Evolutionary conservation across 2,329 filamentous ascomycete species (phyloP).

Genomic region (Fragosphaeria purpurea): DNA sequence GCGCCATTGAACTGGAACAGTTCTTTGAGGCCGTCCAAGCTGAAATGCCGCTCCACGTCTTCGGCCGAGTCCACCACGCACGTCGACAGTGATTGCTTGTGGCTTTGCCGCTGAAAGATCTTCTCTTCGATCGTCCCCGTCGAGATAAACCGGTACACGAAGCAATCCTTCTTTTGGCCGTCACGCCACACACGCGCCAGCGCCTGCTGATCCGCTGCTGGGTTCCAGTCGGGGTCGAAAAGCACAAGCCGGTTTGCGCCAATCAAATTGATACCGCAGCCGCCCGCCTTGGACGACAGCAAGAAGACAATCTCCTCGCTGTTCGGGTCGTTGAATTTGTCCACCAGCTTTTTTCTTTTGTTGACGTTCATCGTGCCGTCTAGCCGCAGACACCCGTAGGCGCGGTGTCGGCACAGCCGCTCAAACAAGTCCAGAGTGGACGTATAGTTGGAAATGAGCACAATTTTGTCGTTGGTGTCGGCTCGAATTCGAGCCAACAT

Average conservation of each 20-base stretch:
- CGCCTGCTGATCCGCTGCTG: conserved; percentile 92
- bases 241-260: conserved; percentile 90
- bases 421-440: conserved; percentile 94
- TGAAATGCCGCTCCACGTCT: conserved; percentile 95
- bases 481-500: conserved; percentile 94
- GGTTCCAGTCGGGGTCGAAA: conserved; percentile 98
- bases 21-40: conserved; percentile 78
- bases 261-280: conserved; percentile 91
- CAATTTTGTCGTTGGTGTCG: conserved; percentile 98
- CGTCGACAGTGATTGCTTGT: conserved; percentile 93
- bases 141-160: conserved; percentile 98
- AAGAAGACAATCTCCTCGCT: conserved; percentile 88
- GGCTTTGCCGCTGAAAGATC: conserved; percentile 95
- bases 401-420: conserved; percentile 71
- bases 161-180: conserved; percentile 98
- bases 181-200: conserved; percentile 97
- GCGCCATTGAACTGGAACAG: conserved; percentile 83
- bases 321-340: conserved; percentile 92
- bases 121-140: conserved; percentile 98
- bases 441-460: conserved; percentile 97
- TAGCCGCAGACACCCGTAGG: conserved; percentile 77
- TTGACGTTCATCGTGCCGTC: conserved; percentile 97
- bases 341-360: conserved; percentile 93
- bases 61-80: conserved; percentile 95
- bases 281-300: conserved; percentile 93